These are phyloP conservation scores for Pseudogymnoascus sp. DNA, from an alignment of 2,329 filamentous ascomycete species.

Conservation along the genomic window DNA sequence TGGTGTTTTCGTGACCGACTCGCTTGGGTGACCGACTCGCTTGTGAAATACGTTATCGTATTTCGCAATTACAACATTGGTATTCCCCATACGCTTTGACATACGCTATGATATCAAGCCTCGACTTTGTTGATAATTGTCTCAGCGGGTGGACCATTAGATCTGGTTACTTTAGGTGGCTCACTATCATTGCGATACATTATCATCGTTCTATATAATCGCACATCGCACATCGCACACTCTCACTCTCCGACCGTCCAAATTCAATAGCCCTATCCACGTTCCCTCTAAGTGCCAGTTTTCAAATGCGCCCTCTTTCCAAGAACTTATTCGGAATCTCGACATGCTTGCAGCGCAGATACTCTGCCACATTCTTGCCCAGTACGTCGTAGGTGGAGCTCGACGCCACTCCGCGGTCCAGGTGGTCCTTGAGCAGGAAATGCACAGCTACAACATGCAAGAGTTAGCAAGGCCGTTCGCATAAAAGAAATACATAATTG, in stretches of 20 bases:
- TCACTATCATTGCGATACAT: neutral
- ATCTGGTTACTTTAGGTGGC: neutral
- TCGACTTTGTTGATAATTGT: neutral
- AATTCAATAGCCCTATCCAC: neutral
- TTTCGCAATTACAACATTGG: neutral
- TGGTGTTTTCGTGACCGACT: no score
- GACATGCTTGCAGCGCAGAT: slow-evolving; percentile 16
- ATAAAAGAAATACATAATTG: slow-evolving; percentile 32
- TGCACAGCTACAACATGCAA: slow-evolving; percentile 19
- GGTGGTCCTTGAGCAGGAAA: slow-evolving; percentile 31
- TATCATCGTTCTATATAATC: neutral
- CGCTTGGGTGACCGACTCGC: no score
- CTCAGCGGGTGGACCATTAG: neutral
- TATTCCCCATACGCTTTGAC: neutral
- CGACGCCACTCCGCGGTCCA: slow-evolving; percentile 27
- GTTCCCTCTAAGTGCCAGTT: neutral
- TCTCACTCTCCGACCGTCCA: neutral
- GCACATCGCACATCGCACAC: neutral
- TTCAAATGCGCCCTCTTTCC: neutral
- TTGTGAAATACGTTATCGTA: no score
- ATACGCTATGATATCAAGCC: neutral
- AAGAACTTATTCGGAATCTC: slow-evolving; percentile 19
- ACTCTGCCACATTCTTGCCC: slow-evolving; percentile 21
- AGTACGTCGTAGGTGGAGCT: slow-evolving; percentile 17
- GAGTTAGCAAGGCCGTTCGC: neutral